Evolutionary conservation across 768 basidiomycete genomes (phyloP), one percentile per base, ranked within the genome.

Genomic region (Termitomyces sp.): DNA sequence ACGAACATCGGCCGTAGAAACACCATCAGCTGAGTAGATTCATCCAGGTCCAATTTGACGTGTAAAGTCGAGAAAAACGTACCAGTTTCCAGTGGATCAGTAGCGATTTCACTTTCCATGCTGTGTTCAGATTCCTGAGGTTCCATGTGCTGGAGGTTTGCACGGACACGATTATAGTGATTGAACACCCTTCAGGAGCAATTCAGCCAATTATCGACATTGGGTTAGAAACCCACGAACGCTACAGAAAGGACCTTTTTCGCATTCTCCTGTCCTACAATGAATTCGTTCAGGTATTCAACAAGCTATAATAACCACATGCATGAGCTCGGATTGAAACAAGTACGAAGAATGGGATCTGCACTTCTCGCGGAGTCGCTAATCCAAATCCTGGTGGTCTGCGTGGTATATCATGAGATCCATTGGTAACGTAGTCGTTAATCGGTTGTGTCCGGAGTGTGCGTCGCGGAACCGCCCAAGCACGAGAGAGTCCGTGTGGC

Each of bases 181-280:
- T 97, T 96, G 78, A 87, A 97, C 2, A 96, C 92, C 31, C 94
- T 96, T 47, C 38, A 33, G 55, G 33, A 56, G 46, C 48, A 15
- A 38, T 29, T 59, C 27, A 43, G n/a, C 47, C 3, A n/a, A 15
- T 54, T 20, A 47, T 25, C 3, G n/a, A 49, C 23, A 22, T 46
- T 48, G 55, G 45, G 43, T 3, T n/a, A 16, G 29, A 44, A 32
- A 33, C 25, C 45, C 41, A 83, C 92, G 67, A 71, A 94, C 93
- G 94, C 95, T 44, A 98, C 95, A 35, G 92, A 90, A 31, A 98
- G 80, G 22, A 91, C 87, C 66, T 94, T 93, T 82, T 98, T 98
- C 3, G 95, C 94, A 56, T 79, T 81, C 60, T 91, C 89, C 67
- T 98, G 95, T 1, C 95, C 95, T 16, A 98, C 80, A 35, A 98